Conservation (phyloP, 768 basidiomycete genomes). For the Rhodosporidiobolus sp. region DNA sequence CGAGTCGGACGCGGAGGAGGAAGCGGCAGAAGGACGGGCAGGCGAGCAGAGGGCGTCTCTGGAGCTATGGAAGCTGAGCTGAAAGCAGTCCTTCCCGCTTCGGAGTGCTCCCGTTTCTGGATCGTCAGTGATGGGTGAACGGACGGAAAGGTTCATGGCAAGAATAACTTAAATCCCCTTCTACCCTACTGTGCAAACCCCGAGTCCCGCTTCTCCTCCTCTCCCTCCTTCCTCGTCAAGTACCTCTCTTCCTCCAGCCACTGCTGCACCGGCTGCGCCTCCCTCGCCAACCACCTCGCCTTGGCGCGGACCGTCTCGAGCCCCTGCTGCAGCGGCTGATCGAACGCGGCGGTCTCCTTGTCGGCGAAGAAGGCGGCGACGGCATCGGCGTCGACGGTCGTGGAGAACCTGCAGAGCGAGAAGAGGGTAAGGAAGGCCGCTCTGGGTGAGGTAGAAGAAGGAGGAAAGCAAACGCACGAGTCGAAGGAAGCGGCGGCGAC, state of each 20-base stretch:
- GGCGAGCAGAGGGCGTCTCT: not conserved
- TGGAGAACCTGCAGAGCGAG: slow-evolving; percentile 7
- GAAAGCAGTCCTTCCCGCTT: no score
- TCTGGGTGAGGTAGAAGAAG: no score
- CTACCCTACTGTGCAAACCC: slow-evolving; percentile 1
- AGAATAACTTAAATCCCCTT: no score
- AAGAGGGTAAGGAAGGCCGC: not conserved
- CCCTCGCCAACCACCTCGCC: slow-evolving; percentile 14
- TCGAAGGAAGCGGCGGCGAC: slow-evolving; percentile 21
- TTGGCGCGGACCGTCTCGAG: slow-evolving; percentile 27
- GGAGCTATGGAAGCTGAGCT: not conserved
- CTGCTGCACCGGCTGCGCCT: not conserved
- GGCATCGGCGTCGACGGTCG: slow-evolving; percentile 7
- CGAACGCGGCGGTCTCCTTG: slow-evolving; percentile 14
- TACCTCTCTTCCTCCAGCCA: slow-evolving; percentile 23
- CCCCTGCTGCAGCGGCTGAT: slow-evolving; percentile 27
- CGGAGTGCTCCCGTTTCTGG: no score
- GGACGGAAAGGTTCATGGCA: no score
- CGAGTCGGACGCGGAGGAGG: not conserved
- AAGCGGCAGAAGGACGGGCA: not conserved
- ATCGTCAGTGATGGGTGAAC: no score
- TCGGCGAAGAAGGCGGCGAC: slow-evolving; percentile 30
- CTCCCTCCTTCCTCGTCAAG: not conserved
- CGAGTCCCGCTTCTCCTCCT: not conserved
- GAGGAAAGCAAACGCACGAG: not conserved